Evolutionary conservation across 2,329 filamentous ascomycete genomes (phyloP).

Genomic region (Claviceps cyperi): DNA sequence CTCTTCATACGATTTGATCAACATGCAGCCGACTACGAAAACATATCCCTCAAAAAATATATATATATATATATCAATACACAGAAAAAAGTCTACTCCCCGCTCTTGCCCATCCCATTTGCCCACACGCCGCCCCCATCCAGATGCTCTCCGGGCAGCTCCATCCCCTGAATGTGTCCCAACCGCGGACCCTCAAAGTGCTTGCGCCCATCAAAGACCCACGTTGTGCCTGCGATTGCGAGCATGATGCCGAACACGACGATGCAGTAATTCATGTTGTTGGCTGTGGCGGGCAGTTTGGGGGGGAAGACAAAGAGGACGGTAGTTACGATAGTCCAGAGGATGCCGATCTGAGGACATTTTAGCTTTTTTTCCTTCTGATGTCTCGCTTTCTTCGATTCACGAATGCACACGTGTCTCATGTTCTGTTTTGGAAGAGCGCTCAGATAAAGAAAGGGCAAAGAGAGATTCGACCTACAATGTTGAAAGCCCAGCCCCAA

Average conservation of each 20-base stretch:
- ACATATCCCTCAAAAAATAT: too few species aligned
- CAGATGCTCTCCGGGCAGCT: neutral
- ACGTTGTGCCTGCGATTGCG: conserved; percentile 27
- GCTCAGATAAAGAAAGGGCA: too few species aligned
- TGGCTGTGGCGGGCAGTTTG: conserved; percentile 44
- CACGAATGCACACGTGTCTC: too few species aligned
- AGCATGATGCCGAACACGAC: conserved; percentile 34
- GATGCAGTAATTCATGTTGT: conserved; percentile 51
- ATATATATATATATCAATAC: too few species aligned
- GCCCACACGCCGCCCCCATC: too few species aligned
- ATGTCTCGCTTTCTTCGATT: too few species aligned
- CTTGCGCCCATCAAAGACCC: conserved; percentile 33
- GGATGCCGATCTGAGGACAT: conserved; percentile 31
- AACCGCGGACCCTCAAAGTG: conserved; percentile 26
- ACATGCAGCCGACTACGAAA: too few species aligned
- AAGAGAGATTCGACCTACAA: conserved; percentile 6
- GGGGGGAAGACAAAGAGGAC: conserved; percentile 66
- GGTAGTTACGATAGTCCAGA: conserved; percentile 53
- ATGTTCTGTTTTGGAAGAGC: too few species aligned
- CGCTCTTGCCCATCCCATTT: too few species aligned
- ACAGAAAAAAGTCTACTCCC: too few species aligned
- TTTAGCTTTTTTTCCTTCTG: too few species aligned
- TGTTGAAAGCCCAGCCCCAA: conserved; percentile 23
- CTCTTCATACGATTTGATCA: too few species aligned
- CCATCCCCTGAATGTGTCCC: conserved; percentile 5